Evolutionary conservation across 2,329 filamentous ascomycete genomes (phyloP), one percentile per base, ranked within the genome.

Genomic region (Xylariaceae sp.): DNA sequence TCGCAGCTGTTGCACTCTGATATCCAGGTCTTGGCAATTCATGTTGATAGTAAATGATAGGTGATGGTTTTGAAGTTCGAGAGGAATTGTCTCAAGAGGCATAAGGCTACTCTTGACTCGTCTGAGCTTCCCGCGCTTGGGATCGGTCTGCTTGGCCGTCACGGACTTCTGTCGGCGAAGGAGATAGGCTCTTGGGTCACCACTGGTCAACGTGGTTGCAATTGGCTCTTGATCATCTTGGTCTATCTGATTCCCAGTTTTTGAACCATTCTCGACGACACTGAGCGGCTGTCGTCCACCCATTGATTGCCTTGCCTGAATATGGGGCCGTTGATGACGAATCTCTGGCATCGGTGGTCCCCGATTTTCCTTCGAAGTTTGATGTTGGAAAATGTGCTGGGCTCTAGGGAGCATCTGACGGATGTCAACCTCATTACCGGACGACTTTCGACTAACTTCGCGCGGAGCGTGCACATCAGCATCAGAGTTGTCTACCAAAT

Each of bases 161-260:
- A 58, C 50, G 1, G 61, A 64, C 39, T 62, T 65, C 42, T 65
- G 62, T 36, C 59, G 54, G 8, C 62, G 59, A 17, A 64, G 41
- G 19, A 65, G 57, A 40, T 65, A 65, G 19, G 62, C 59, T 40
- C 62, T 55, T 20, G 62, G 62, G 34, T 65, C 62, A 22, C 49
- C 55, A 22, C 38, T 42, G 11, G 55, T 49, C 8, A 65, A 38
- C 4, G 53, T 55, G 2, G 62, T 65, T 35, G 44, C 49, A 42
- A 60, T 56, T 23, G 59, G 60, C 21, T 58, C 55, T n/a, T 53
- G 53, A 22, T 54, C 40, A 2, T 48, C 48, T 20, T 44, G 45
- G 12, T 20, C 22, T n/a, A 20, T 12, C 5, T 35, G 35, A 25
- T 47, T 44, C 6, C 42, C 37, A 20, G 38, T 45, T 10, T 39